phyloP scores from a whole-genome alignment of 495 filamentous ascomycete species.

The Cercophora samala region DNA sequence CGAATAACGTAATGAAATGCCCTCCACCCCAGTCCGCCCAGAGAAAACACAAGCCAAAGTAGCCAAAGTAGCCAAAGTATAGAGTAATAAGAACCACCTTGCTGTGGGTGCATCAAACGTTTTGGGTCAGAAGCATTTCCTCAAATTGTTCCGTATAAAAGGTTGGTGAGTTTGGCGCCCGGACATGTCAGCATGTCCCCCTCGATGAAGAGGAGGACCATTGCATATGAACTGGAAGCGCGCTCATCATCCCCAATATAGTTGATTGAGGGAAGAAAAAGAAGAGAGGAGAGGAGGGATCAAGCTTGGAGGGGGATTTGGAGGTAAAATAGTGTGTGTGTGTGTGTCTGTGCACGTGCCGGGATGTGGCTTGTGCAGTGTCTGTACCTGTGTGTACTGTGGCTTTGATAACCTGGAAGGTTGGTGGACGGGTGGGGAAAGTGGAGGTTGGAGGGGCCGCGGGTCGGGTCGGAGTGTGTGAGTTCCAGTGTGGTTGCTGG shows the following conservation, averaged over 20 bases:
- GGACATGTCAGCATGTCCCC: slow-evolving; percentile 56
- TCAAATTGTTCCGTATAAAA: slow-evolving; percentile 52
- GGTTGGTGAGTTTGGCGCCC: slow-evolving; percentile 54
- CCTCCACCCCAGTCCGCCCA: not conserved
- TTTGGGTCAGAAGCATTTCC: slow-evolving; percentile 57
- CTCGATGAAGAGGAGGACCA: slow-evolving; percentile 31
- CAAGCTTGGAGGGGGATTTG: slow-evolving; percentile 15
- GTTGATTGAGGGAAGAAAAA: slow-evolving; percentile 49
- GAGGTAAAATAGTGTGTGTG: slow-evolving; percentile 6
- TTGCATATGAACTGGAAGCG: slow-evolving; percentile 39
- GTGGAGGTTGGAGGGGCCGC: not conserved
- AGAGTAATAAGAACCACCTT: slow-evolving; percentile 5
- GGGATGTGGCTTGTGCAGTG: not conserved
- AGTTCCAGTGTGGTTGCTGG: too few relatives aligned
- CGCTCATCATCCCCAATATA: slow-evolving; percentile 58
- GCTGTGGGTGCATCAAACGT: slow-evolving; percentile 33
- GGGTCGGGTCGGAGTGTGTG: not conserved
- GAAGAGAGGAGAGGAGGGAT: slow-evolving; percentile 19
- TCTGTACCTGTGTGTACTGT: too few relatives aligned
- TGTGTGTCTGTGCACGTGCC: slow-evolving; percentile 12
- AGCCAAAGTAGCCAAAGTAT: slow-evolving; percentile 14
- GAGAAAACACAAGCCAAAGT: not conserved
- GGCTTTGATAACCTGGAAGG: too few relatives aligned
- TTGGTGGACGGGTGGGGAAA: not conserved
- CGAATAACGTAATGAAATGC: not conserved